Base-by-base conservation (phyloP, 805 yeast genomes). In the Ogataea henricii region DNA sequence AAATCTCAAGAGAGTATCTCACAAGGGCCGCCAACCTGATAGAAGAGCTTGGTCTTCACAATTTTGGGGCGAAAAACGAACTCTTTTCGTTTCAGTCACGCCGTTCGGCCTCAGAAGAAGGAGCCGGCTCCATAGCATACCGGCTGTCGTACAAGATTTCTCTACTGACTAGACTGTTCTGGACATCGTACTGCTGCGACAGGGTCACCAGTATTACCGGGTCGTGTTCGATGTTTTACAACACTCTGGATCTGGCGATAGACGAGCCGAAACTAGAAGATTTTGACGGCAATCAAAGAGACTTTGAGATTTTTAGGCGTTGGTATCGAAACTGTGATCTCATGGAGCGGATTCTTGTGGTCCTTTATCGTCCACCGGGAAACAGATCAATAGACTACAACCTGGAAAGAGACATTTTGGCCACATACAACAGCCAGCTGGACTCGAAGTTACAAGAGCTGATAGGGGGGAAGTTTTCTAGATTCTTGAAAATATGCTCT, bases 131-230 rank as follows among this genome's bases (percentile, higher is more conserved):
- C 25, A 49, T 39, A 20, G 52, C 51, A 8, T 57, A 56, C 38
- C 49, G 54, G 22, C 37, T 58, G 16, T 51, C 53, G 1, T 57
- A 61, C 49, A 59, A 53, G 18, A 57, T 52, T 21, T 48, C 59
- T 4, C 48, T 61, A n/a, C 40, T 60, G 16, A 45, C 61, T 3
- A 45, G 69, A 23, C 41, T 65, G 12, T 61, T 63, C 43, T 65
- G 69, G 69, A 55, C 59, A 0, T 54, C 63, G 1, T 63, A 56
- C 39, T 63, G 68, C 38, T 53, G 62, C 35, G 68, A 64, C 45
- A 47, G 68, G n/a, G 49, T 63, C 17, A 51, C 57, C 6, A 49
- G 66, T 3, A 58, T 59, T 6, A 65, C 68, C 2, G 51, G 65
- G 36, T 62, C 63, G 25, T 49, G 62, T 14, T 59, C 65, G 6